Base-by-base conservation (phyloP, 371 early-diverging fungal species). In the Actinomortierella ambigua region DNA sequence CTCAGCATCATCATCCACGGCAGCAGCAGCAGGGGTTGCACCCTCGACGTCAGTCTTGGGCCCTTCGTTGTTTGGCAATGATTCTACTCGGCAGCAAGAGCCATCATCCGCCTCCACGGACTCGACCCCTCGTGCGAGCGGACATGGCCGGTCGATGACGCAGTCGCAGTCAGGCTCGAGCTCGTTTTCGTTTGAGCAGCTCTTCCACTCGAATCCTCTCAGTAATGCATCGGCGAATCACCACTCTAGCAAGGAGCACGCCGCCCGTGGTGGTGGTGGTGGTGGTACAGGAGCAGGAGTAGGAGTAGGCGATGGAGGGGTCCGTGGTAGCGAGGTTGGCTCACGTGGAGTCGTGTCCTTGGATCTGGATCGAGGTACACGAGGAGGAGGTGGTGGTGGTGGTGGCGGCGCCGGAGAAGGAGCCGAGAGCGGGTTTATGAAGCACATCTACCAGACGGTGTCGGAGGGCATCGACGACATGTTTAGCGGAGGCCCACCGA, bases 391-490 rank as follows among this genome's bases (percentile, higher is more conserved):
- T 34, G 20, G n/a, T n/a, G n/a, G n/a, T n/a, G n/a, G n/a, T n/a
- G n/a, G n/a, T n/a, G n/a, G n/a, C n/a, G n/a, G n/a, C n/a, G n/a
- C n/a, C n/a, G n/a, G n/a, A n/a, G n/a, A n/a, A n/a, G n/a, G 44
- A 54, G n/a, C 59, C 20, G n/a, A 50, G 50, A 9, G 67, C 60
- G 15, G 85, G 1, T 85, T 85, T 60, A 90, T 90, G 87, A 79
- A 78, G 40, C 87, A 87, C n/a, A 88, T 91, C 44, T 87, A 88
- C 69, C 83, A 86, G 52, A 86, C 91, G 0, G 88, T 91, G 4
- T 87, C 87, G 18, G 85, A 85, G 34, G 88, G 87, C 6, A 71
- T 90, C 50, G 89, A 88, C 59, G 89, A 88, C 65, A 80, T 90
- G 60, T 78, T 86, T 20, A 81, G 88, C 17, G 88, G 84, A 0